A percentile compares a stretch with the other conserved stretches of the same genome.
phyloP scores from a whole-genome alignment of 441 rosid species.

The Erodium trifolium region DNA sequence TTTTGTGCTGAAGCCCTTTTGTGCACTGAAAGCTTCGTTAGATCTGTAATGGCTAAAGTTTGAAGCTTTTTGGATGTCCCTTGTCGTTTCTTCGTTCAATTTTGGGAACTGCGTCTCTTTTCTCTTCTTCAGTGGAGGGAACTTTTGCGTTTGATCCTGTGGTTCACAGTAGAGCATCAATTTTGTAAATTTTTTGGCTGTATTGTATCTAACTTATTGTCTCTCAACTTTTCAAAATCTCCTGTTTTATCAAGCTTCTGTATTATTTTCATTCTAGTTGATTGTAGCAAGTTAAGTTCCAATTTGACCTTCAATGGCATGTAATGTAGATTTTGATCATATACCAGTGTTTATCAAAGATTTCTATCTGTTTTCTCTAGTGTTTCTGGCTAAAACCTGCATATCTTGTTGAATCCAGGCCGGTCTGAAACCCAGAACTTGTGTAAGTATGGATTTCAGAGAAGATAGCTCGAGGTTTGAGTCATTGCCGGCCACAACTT shows the following conservation, averaged over 20 bases:
- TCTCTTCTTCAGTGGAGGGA: conserved; percentile 17
- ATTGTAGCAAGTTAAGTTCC: neutral
- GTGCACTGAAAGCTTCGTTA: conserved; percentile 18
- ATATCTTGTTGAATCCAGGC: too few species aligned
- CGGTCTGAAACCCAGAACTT: conserved; percentile 18
- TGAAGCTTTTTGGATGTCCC: conserved; percentile 15
- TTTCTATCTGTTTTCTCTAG: neutral
- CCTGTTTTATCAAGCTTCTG: neutral
- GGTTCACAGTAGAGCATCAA: conserved; percentile 11
- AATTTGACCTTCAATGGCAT: conserved; percentile 6
- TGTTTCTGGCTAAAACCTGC: too few species aligned
- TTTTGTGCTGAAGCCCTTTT: conserved; percentile 16
- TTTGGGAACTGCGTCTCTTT: conserved; percentile 17
- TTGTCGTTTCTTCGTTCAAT: conserved; percentile 16
- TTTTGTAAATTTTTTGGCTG: conserved; percentile 2
- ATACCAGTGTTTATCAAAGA: neutral
- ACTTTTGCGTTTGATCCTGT: conserved; percentile 16
- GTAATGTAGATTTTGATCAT: conserved; percentile 8
- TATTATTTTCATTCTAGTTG: too few species aligned
- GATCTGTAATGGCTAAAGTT: conserved; percentile 31
- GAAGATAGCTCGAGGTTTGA: conserved; percentile 67
- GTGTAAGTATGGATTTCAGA: conserved; percentile 44
- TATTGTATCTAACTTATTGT: conserved; percentile 15
- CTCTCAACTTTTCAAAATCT: conserved; percentile 7
- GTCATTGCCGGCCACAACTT: conserved; percentile 28